Percentiles rank a stretch among this genome's conserved stretches.
phyloP scores from a whole-genome alignment of 345 rosid species.

The Syzygium aqueum region DNA sequence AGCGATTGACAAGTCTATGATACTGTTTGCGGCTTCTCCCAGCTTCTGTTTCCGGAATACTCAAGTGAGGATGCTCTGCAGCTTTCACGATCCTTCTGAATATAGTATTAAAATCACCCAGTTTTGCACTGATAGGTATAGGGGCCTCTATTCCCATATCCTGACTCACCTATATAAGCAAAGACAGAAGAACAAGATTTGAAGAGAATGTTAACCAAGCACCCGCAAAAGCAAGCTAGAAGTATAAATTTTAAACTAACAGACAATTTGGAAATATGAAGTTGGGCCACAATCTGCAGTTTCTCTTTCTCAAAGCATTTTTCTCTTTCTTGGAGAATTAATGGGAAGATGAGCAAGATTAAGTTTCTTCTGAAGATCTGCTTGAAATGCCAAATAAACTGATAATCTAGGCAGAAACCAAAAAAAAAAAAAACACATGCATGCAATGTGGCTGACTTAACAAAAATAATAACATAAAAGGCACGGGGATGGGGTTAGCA shows the following conservation, averaged over 20 bases:
- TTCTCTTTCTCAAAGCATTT: not conserved
- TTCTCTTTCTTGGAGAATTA: not conserved
- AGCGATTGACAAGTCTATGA: constrained; percentile 77
- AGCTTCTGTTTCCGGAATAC: constrained; percentile 99
- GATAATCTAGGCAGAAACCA: not conserved
- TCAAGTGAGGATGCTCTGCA: constrained; percentile 89
- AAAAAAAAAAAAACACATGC: not conserved
- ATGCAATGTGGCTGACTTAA: not conserved
- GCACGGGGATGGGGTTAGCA: not conserved
- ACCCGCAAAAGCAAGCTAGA: not conserved
- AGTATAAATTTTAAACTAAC: not conserved
- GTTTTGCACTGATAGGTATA: constrained; percentile 71
- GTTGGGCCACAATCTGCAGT: not conserved
- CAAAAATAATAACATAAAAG: not conserved
- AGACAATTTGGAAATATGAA: not conserved
- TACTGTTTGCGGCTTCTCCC: constrained; percentile 92
- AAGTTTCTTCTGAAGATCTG: not conserved
- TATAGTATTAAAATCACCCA: constrained; percentile 74
- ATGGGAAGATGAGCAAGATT: not conserved
- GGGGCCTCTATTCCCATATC: constrained; percentile 99
- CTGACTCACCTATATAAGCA: constrained; percentile 54
- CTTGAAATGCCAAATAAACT: not conserved
- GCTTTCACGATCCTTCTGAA: constrained; percentile 75
- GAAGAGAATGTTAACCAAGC: not conserved
- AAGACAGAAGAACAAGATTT: not conserved